Conservation (phyloP, 176 grass and related monocot genomes). For the Aegilops longissima region DNA sequence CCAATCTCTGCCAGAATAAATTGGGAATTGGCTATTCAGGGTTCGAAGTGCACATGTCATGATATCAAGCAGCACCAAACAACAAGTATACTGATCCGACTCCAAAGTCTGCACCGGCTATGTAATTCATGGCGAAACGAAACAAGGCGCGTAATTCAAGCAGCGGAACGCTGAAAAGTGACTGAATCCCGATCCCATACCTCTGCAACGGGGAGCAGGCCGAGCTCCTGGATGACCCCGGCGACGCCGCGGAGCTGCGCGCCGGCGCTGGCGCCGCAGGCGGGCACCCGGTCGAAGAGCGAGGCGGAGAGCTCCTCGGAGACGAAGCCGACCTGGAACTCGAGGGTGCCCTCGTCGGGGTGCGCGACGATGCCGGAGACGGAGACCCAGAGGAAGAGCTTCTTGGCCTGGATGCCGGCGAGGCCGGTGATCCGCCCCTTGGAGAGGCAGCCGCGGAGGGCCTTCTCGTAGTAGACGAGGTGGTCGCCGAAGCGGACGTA, state of each 20-base stretch:
- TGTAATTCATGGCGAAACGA: background rate
- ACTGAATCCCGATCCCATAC: background rate
- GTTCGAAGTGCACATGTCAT: background rate
- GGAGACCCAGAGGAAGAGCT: constrained; percentile 76
- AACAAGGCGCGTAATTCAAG: background rate
- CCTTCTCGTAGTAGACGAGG: constrained; percentile 63
- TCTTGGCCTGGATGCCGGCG: constrained; percentile 75
- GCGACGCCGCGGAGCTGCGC: constrained; percentile 42
- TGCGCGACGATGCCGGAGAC: constrained; percentile 57
- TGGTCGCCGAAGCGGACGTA: constrained; percentile 63
- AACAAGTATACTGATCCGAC: background rate
- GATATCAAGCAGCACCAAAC: constrained; percentile 3
- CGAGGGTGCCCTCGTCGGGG: constrained; percentile 42
- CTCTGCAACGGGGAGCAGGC: constrained; percentile 54
- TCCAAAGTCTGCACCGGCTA: background rate
- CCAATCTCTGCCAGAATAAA: background rate
- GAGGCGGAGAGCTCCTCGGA: constrained; percentile 43
- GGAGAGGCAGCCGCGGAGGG: constrained; percentile 51
- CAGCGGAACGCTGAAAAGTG: background rate
- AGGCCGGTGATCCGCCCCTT: constrained; percentile 53
- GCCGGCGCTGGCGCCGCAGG: constrained; percentile 38
- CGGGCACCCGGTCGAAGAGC: constrained; percentile 50
- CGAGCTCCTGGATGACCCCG: constrained; percentile 54
- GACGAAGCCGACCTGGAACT: constrained; percentile 65
- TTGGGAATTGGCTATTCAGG: background rate